phyloP scores from a whole-genome alignment of 108 stramenopile species.

The Cyclotella choctawhatcheeana region DNA sequence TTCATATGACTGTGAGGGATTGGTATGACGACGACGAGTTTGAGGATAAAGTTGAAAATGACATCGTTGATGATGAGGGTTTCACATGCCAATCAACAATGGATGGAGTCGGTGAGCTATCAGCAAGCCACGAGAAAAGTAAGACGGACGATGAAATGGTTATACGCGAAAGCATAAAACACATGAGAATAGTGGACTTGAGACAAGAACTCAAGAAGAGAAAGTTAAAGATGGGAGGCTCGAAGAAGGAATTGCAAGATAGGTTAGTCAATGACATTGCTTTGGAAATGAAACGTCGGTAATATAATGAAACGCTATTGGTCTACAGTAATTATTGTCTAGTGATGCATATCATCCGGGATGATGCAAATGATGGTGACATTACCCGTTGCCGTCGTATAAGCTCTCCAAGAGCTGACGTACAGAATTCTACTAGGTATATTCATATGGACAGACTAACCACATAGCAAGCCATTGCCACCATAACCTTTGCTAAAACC shows the following conservation, averaged over 20 bases:
- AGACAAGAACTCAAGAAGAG: conserved; percentile 59
- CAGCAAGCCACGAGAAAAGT: neutral
- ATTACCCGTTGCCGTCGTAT: too few relatives aligned
- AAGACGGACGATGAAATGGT: conserved; percentile 45
- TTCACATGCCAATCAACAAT: conserved; percentile 17
- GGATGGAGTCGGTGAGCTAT: neutral
- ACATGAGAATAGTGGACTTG: conserved; percentile 60
- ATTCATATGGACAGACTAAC: too few relatives aligned
- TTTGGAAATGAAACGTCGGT: neutral
- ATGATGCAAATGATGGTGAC: too few relatives aligned
- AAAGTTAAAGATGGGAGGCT: conserved; percentile 58
- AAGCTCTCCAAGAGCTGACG: too few relatives aligned
- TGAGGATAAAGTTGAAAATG: neutral
- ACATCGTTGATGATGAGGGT: conserved; percentile 23
- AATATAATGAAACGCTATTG: too few relatives aligned
- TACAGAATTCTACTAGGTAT: too few relatives aligned
- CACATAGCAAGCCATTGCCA: conserved; percentile 21
- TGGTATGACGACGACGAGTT: conserved; percentile 87
- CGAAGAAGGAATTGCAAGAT: conserved; percentile 66
- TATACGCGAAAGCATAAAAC: conserved; percentile 58
- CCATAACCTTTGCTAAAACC: conserved; percentile 43
- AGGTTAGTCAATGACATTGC: conserved; percentile 59
- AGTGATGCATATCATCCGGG: too few relatives aligned
- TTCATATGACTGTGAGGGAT: conserved; percentile 82
- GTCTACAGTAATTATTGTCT: too few relatives aligned